Conservation (phyloP, 345 rosid genomes). For the Gossypium anomalum region DNA sequence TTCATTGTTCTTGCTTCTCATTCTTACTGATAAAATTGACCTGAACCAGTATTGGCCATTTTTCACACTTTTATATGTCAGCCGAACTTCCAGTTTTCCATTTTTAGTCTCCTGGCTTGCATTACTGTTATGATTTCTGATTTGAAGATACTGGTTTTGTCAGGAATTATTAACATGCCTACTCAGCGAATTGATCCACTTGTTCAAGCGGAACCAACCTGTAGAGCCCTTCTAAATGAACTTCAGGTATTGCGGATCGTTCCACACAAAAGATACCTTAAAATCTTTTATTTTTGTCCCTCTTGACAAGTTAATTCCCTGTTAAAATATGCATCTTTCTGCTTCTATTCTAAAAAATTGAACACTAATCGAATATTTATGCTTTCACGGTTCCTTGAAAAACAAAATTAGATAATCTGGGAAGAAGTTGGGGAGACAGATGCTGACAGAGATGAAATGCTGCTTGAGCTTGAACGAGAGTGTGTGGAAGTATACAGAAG, state of each 20-base stretch:
- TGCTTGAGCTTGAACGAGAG: slow-evolving; percentile 88
- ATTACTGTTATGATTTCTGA: background rate
- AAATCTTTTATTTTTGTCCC: background rate
- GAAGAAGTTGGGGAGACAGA: slow-evolving; percentile 94
- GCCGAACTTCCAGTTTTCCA: background rate
- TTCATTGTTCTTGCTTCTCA: background rate
- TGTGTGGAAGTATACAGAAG: slow-evolving; percentile 92
- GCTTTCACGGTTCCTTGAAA: background rate
- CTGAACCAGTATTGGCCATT: background rate
- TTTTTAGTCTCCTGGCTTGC: background rate
- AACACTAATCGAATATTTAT: background rate
- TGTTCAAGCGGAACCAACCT: slow-evolving; percentile 70
- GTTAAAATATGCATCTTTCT: background rate
- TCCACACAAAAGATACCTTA: background rate
- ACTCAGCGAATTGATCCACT: slow-evolving; percentile 40
- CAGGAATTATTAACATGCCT: slow-evolving; percentile 37
- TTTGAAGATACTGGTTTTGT: background rate
- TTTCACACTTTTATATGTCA: background rate
- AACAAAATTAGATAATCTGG: slow-evolving; percentile 68
- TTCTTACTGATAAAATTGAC: background rate
- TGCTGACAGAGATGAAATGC: slow-evolving; percentile 77
- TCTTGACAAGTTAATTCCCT: background rate
- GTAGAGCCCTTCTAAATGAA: slow-evolving; percentile 77
- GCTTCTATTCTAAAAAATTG: background rate
- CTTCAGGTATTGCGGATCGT: slow-evolving; percentile 56